Evolutionary conservation across 1,284 basidiomycete genomes (phyloP), one percentile per base, ranked within the genome.

Genomic region (Taiwanofungus camphoratus): DNA sequence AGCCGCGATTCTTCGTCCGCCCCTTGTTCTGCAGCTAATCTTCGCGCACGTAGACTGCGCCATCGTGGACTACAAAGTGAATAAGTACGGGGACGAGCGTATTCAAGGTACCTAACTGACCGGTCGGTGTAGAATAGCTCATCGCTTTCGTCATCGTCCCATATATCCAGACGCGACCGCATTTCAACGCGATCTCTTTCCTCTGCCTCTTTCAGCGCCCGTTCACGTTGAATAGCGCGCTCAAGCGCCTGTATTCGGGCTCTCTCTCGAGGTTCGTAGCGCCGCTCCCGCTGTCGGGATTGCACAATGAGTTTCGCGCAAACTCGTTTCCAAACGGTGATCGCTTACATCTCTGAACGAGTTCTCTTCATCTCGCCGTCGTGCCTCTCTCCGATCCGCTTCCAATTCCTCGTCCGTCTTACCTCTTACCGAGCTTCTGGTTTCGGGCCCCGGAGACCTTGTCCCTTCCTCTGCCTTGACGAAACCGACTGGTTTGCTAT

Each of bases 121-220:
- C 90, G 76, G 56, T 95, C 92, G 30, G 83, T 74, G 56, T 92
- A 93, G 65, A 90, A 94, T 20, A 80, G 57, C 52, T 93, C 91
- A 49, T 88, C 87, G 51, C 85, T 86, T 58, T 92, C 87, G 49
- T 94, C 92, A 55, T 95, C 92, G 55, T 95, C 91, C 87, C 88
- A 94, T 1, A 83, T 65, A 46, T 86, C 83, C 19, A 93, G 67
- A 3, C 85, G 73, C 20, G 80, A 72, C 24, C 77, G 74, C 72
- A 89, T 84, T 57, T 86, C 81, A 12, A 78, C 57, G 12, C 77
- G 70, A 54, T 87, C 87, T 4, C 82, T 75, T 23, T 86, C 82
- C 56, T 92, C 86, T 3, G 79, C 76, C 42, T 91, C 87, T 32
- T 73, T 76, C 36, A 85, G 77, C 5, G 79, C 76, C 13, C 78